phyloP scores from a whole-genome alignment of 306 rosid genomes.

The Trifolium dubium region DNA sequence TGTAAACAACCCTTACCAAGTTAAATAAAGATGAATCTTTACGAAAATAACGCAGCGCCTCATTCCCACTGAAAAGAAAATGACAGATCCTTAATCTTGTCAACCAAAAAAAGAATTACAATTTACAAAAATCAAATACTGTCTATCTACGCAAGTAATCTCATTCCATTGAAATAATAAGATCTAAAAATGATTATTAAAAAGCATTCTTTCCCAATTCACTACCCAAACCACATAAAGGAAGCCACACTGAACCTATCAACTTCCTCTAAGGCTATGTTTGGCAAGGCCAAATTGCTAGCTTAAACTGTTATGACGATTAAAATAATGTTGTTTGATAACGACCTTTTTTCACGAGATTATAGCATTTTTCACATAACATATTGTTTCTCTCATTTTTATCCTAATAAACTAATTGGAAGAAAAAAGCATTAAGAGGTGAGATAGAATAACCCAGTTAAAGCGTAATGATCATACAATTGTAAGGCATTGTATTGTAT shows the following conservation, averaged over 20 bases:
- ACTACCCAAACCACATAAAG: slow-evolving; percentile 2
- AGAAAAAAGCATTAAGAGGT: no score
- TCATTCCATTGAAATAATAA: background rate
- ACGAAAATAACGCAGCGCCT: slow-evolving; percentile 81
- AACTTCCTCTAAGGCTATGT: background rate
- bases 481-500: no score
- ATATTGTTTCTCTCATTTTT: no score
- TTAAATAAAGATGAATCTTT: slow-evolving; percentile 75
- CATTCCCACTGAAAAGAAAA: slow-evolving; percentile 64
- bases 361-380: no score
- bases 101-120: slow-evolving; percentile 19
- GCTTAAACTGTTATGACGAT: no score
- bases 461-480: no score
- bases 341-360: no score
- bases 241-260: background rate
- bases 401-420: no score
- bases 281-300: background rate
- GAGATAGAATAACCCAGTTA: no score
- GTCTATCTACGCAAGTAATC: background rate
- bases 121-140: background rate
- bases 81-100: slow-evolving; percentile 11
- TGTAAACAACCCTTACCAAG: slow-evolving; percentile 52
- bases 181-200: background rate
- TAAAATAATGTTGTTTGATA: no score
- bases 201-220: background rate